Percentiles rank a stretch among this genome's conserved stretches.
Evolutionary conservation across 2,329 filamentous ascomycete species (phyloP).

Genomic region (Bipolaris gigantea): DNA sequence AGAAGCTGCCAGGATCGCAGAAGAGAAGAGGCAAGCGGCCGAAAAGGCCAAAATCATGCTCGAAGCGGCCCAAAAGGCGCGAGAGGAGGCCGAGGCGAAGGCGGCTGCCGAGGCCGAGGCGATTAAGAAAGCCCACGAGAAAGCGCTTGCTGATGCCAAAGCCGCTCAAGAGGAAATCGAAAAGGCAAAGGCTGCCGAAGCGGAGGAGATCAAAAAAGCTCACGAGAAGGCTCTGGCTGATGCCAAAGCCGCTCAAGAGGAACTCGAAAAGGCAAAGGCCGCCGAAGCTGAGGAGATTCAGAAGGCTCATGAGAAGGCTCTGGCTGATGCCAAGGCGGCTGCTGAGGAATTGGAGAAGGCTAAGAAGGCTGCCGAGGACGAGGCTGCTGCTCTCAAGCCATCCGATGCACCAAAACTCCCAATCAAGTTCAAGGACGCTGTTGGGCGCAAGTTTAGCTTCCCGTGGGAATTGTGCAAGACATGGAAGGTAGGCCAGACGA

Average conservation of each 20-base stretch:
- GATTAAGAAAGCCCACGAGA: conserved; percentile 49
- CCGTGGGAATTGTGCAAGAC: conserved; percentile 34
- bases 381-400: conserved; percentile 46
- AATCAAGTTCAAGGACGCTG: conserved; percentile 39
- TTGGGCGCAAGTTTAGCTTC: conserved; percentile 36
- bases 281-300: conserved; percentile 35
- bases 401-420: conserved; percentile 53
- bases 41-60: conserved; percentile 32
- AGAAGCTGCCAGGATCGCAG: conserved; percentile 55
- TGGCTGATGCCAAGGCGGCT: conserved; percentile 48
- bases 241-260: conserved; percentile 40
- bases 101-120: conserved; percentile 40
- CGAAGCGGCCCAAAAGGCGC: conserved; percentile 36
- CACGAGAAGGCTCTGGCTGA: conserved; percentile 52
- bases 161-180: no score
- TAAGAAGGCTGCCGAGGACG: conserved; percentile 53
- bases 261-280: conserved; percentile 36
- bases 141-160: conserved; percentile 51
- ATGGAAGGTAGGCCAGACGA: conserved; percentile 47
- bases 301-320: conserved; percentile 53
- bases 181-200: conserved; percentile 35
- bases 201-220: conserved; percentile 46
- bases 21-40: conserved; percentile 49
- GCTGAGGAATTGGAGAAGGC: conserved; percentile 52
- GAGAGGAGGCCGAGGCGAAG: conserved; percentile 38